Evolutionary conservation across 2,329 filamentous ascomycete species (phyloP), one percentile per base, ranked within the genome.

Genomic region (Microsporum audouinii): DNA sequence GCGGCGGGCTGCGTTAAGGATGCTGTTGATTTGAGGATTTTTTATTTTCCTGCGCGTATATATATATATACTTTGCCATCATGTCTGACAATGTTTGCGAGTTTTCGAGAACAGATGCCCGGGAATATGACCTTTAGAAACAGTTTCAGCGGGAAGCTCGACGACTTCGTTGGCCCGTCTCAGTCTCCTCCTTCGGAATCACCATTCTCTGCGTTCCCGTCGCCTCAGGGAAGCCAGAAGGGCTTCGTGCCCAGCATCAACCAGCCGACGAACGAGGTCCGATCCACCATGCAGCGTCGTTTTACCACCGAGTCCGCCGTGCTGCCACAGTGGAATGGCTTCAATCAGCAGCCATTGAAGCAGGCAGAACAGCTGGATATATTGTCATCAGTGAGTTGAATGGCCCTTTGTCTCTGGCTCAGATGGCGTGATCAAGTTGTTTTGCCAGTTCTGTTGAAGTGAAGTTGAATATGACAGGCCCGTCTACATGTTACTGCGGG

Each of bases 251-350:
- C 27, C 14, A 34, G 27, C 41, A 36, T 59, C 39, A 47, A 47
- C 17, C n/a, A 27, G 41, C 80, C 85, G 73, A 79, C 77, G 55
- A 82, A 84, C 73, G 89, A 95, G 71, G 82, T 83, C 66, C 86
- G 91, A 75, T 84, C 84, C 65, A 86, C 85, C 68, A 80, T 97
- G 72, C 89, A 91, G 75, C 87, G 92, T 71, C 88, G 92, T 71
- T 97, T 97, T 77, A 97, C 92, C 65, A 94, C 91, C 62, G 95
- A 96, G 77, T 86, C 89, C 77, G 82, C 89, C 76, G 82, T 91
- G 81, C 79, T 92, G 76, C 87, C 88, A 74, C 89, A 88, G 72
- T 78, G 89, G 75, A 83, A 81, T 62, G 82, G 83, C 64, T 77
- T 91, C 70, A 82, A 80, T 59, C 53, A 55, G 71, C 78, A 81